Percentiles rank a stretch among this genome's conserved stretches.
phyloP scores from a whole-genome alignment of 1,139 yeast species.

The Candida tetrigidarum region DNA sequence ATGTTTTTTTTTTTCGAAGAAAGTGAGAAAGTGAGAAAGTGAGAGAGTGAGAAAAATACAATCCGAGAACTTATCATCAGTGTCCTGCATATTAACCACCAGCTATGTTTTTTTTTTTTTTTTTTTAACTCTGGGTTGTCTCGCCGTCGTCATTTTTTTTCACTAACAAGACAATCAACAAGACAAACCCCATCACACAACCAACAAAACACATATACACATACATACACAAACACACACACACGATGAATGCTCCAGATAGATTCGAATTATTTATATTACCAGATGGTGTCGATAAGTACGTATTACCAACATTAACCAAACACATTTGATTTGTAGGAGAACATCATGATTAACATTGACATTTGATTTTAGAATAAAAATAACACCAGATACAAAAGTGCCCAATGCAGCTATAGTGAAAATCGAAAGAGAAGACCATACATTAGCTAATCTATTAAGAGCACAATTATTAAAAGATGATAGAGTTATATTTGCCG shows the following conservation, averaged over 20 bases:
- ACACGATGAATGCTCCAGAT: slow-evolving; percentile 94
- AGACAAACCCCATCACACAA: slow-evolving; percentile 1
- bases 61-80: not conserved
- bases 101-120: not conserved
- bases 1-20: not conserved
- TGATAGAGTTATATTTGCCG: slow-evolving; percentile 88
- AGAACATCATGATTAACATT: no score
- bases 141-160: no score
- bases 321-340: no score
- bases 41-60: not conserved
- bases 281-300: slow-evolving; percentile 97
- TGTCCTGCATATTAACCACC: not conserved
- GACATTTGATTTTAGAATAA: slow-evolving; percentile 47
- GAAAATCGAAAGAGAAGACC: slow-evolving; percentile 96
- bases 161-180: no score
- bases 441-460: slow-evolving; percentile 88
- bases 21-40: not conserved
- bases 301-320: slow-evolving; percentile 27
- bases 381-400: slow-evolving; percentile 90
- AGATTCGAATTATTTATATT: slow-evolving; percentile 93
- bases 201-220: not conserved
- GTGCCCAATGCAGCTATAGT: slow-evolving; percentile 95
- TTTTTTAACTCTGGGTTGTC: no score
- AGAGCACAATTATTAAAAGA: slow-evolving; percentile 88
- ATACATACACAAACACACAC: not conserved